These are phyloP conservation scores for Kwoniella sp. DNA, from an alignment of 768 basidiomycete species.

Conservation along the genomic window DNA sequence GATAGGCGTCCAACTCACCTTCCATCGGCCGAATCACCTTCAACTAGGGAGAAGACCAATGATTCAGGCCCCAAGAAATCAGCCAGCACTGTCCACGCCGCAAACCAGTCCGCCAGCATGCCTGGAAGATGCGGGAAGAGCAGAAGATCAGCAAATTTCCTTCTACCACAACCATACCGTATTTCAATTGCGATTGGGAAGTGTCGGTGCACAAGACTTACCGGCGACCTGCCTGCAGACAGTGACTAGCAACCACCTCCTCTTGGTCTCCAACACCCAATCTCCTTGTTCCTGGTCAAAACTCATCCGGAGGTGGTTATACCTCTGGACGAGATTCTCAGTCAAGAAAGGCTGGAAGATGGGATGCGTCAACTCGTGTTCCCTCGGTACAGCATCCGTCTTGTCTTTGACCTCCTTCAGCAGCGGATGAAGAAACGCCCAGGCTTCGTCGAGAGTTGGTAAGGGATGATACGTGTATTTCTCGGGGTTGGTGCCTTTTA, in stretches of 20 bases:
- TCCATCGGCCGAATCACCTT: constrained; percentile 48
- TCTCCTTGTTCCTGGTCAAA: constrained; percentile 32
- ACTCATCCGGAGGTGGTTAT: constrained; percentile 34
- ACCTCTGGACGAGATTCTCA: constrained; percentile 36
- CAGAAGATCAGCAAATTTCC: neutral
- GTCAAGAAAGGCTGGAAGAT: constrained; percentile 45
- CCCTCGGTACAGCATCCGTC: constrained; percentile 30
- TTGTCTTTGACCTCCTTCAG: constrained; percentile 36
- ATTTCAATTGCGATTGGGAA: neutral
- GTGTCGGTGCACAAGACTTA: constrained; percentile 19
- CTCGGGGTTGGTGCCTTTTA: constrained; percentile 31
- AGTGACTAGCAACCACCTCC: constrained; percentile 42
- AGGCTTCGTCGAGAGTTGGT: constrained; percentile 43
- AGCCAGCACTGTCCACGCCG: constrained; percentile 48
- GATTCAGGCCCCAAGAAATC: constrained; percentile 48
- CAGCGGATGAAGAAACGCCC: constrained; percentile 31
- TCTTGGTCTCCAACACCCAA: constrained; percentile 34
- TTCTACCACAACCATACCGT: no score
- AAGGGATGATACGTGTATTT: constrained; percentile 31
- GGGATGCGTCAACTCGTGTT: constrained; percentile 43
- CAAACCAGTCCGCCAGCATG: constrained; percentile 50
- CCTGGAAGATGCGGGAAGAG: constrained; percentile 16
- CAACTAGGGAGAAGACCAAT: constrained; percentile 39
- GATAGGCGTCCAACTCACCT: constrained; percentile 35
- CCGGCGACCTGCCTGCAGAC: constrained; percentile 50